phyloP scores from a whole-genome alignment of 75 land plant genomes.

The Picea sitchensis region DNA sequence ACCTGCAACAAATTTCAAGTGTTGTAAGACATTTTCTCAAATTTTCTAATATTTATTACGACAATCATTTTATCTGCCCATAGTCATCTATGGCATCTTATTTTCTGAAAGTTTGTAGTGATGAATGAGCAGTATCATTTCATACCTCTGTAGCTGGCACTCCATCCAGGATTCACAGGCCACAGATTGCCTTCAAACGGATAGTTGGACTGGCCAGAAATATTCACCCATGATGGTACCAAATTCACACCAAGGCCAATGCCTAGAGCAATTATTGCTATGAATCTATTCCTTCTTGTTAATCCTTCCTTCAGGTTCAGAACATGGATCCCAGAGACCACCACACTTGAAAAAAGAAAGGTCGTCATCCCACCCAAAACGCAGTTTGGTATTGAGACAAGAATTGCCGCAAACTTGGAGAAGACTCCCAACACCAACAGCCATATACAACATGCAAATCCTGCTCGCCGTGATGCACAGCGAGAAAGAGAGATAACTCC shows the following conservation, averaged over 20 bases:
- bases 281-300: slow-evolving; percentile 33
- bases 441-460: slow-evolving; percentile 34
- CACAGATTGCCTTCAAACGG: slow-evolving; percentile 36
- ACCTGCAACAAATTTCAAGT: slow-evolving; percentile 18
- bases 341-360: slow-evolving; percentile 31
- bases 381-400: slow-evolving; percentile 34
- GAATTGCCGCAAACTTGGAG: slow-evolving; percentile 36
- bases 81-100: too few relatives aligned
- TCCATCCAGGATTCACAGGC: slow-evolving; percentile 37
- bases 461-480: slow-evolving; percentile 40
- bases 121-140: slow-evolving; percentile 3
- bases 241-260: slow-evolving; percentile 40
- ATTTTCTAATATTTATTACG: not conserved
- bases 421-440: slow-evolving; percentile 28
- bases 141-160: slow-evolving; percentile 31
- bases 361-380: slow-evolving; percentile 40
- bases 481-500: slow-evolving; percentile 44
- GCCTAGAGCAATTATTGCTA: slow-evolving; percentile 31
- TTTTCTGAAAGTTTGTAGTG: not conserved
- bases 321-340: slow-evolving; percentile 34
- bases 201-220: slow-evolving; percentile 24
- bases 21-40: not conserved
- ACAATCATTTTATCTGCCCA: too few relatives aligned
- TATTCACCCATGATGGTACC: slow-evolving; percentile 37
- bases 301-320: slow-evolving; percentile 23